Base-by-base conservation (phyloP, 805 yeast genomes). In the Candida tallmaniae region DNA sequence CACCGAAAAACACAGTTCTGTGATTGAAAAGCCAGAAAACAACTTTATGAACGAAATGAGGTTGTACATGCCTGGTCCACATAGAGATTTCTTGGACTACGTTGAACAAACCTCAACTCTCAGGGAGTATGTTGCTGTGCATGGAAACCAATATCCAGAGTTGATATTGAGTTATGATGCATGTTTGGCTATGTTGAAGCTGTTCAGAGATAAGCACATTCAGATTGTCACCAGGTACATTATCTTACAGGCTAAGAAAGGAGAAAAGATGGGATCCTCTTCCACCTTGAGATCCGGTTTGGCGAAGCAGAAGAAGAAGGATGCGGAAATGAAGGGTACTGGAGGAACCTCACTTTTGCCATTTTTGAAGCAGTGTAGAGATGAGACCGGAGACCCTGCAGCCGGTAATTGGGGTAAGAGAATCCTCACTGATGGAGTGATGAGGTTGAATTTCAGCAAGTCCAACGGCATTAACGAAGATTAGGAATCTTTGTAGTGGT, bases 261-360 rank as follows among this genome's bases (percentile, higher is more conserved):
- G 70, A 36, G 55, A 61, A 34, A 66, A 63, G 33, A 54, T 73
- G 47, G 84, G 84, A 2, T 73, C 80, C 39, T 56, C 67, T 25
- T 67, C 72, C 32, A 79, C 88, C 6, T 55, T 79, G 37, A 73
- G 87, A 48, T 74, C 84, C 2, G 93, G 81, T 13, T 70, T 73
- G 60, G 88, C 75, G 31, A 76, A 72, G 47, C 54, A 67, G 23
- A 70, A 66, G 35, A 42, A 47, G 36, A 68, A 65, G 28, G 68
- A 69, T 39, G 70, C 67, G 27, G 81, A 74, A 38, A 76, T 74
- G 44, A 75, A 77, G 47, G 97, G 97, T 11, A 89, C 97, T 1
- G 97, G 97, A 14, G 97, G 97, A 29, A 89, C 97, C 0, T 80
- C 94, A 1, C 68, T 89, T 49, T 73, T 89, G 39, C 96, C 96